Percentiles rank a stretch among this genome's conserved stretches.
phyloP scores from a whole-genome alignment of 345 rosid species.

The Zanthoxylum bungeanum region DNA sequence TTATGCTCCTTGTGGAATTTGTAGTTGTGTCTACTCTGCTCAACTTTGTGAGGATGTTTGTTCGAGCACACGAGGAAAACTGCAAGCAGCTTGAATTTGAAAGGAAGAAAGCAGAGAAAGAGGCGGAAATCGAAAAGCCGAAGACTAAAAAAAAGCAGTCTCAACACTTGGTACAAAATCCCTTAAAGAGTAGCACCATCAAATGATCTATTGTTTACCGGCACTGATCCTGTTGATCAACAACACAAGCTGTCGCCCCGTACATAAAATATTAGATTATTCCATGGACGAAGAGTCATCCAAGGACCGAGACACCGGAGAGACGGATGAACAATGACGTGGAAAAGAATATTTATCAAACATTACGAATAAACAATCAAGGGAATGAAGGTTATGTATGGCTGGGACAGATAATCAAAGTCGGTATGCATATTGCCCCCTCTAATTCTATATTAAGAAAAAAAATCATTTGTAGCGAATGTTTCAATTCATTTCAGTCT shows the following conservation, averaged over 20 bases:
- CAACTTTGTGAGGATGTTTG: constrained; percentile 71
- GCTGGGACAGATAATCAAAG: background rate
- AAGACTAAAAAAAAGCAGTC: constrained; percentile 30
- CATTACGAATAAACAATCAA: background rate
- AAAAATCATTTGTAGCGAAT: background rate
- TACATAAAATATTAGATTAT: background rate
- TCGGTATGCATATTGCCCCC: constrained; percentile 2
- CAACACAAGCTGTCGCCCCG: background rate
- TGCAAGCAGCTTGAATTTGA: constrained; percentile 65
- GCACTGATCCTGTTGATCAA: background rate
- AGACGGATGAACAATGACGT: background rate
- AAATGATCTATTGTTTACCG: constrained; percentile 2
- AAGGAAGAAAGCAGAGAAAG: constrained; percentile 55
- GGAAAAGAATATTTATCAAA: constrained; percentile 6
- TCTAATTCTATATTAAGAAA: background rate
- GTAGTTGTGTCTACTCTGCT: constrained; percentile 78
- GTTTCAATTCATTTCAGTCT: background rate
- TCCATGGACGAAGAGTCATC: constrained; percentile 1
- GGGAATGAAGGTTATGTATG: constrained; percentile 3
- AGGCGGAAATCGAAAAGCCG: constrained; percentile 46
- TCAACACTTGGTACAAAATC: background rate
- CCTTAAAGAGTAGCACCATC: constrained; percentile 11
- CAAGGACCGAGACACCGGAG: background rate
- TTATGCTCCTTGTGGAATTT: constrained; percentile 12
- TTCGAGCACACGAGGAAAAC: constrained; percentile 73